Conservation (phyloP, 2,329 filamentous ascomycete genomes). For the Diaporthe batatas region DNA sequence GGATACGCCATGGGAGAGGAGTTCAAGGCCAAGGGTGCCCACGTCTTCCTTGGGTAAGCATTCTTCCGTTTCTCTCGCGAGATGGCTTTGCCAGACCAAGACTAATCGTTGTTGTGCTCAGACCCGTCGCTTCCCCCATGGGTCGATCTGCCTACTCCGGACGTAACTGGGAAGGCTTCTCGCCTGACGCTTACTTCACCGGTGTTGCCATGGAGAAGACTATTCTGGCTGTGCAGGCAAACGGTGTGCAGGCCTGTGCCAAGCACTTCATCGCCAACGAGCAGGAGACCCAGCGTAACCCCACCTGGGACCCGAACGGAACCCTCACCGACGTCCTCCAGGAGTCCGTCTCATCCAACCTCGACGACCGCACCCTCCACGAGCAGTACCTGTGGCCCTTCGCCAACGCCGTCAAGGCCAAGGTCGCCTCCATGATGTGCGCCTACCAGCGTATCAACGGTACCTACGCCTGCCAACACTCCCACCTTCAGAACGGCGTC, state of each 20-base stretch:
- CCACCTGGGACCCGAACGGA: conserved; percentile 50
- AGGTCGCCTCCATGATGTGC: conserved; percentile 73
- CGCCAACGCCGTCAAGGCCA: conserved; percentile 75
- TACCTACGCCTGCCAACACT: conserved; percentile 83
- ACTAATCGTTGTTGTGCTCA: conserved; percentile 7
- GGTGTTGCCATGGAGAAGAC: conserved; percentile 79
- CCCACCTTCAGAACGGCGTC: conserved; percentile 77
- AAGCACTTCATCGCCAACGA: conserved; percentile 82
- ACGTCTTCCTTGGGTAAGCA: conserved; percentile 73
- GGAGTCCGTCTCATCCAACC: conserved; percentile 71
- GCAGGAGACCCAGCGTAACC: conserved; percentile 67
- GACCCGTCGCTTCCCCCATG: conserved; percentile 33
- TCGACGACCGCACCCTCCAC: conserved; percentile 79
- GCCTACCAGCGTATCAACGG: conserved; percentile 83
- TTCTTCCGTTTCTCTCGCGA: conserved; percentile 46
- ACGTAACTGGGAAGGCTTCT: conserved; percentile 74
- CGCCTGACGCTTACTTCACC: conserved; percentile 80
- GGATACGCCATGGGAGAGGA: conserved; percentile 68
- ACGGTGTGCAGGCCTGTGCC: conserved; percentile 82
- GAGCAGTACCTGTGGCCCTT: conserved; percentile 83
- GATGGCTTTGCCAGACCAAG: neutral
- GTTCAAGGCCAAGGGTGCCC: conserved; percentile 80
- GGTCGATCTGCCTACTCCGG: conserved; percentile 55
- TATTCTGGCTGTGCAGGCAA: conserved; percentile 81
- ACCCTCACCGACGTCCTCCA: conserved; percentile 62